Base-by-base conservation (phyloP, 768 basidiomycete genomes). In the Crucibulum laeve region DNA sequence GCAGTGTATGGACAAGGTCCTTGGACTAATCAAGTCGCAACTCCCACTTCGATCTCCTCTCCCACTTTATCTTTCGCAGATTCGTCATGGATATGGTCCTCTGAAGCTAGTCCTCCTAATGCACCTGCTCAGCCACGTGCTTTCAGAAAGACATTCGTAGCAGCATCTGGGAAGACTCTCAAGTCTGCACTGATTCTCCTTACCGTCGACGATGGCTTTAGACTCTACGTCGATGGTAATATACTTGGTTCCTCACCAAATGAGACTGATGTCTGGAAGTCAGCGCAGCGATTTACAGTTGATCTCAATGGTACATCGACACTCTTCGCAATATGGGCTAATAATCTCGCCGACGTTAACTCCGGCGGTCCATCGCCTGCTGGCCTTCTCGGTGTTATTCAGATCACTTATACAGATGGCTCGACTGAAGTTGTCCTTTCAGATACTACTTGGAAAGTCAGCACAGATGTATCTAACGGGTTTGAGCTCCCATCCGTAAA, bases 51-150 rank as follows among this genome's bases (percentile, higher is more conserved):
- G 2, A 43, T 48, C 2, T 41, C 51, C 10, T 13, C 47, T 3
- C 35, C 54, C 11, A 26, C 37, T 0, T 48, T 56, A 13, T 40
- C 51, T 1, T 45, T 64, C 32, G 40, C 46, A 5, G 30, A 44
- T 42, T 54, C 62, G 3, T 48, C 46, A 2, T 64, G 60, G 60
- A 58, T 62, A 35, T 64, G 59, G 62, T 54, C 56, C 10, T 30
- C 45, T n/a, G 49, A 53, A 26, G 28, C 45, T 5, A 46, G 47
- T 2, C 39, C 49, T n/a, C 42, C 47, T 17, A 43, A 44, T 3
- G 53, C 55, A 21, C 52, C 58, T 10, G 47, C 58, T 8, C 51
- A 51, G 23, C 38, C 48, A 6, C 56, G 60, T 15, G 62, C 60
- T 0, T 64, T 64, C 52, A 55, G 63, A 18, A 55, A 53, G 35